Percentiles rank a stretch among this genome's conserved stretches.
phyloP scores from a whole-genome alignment of 805 yeast species.

The Candida odintsovae region DNA sequence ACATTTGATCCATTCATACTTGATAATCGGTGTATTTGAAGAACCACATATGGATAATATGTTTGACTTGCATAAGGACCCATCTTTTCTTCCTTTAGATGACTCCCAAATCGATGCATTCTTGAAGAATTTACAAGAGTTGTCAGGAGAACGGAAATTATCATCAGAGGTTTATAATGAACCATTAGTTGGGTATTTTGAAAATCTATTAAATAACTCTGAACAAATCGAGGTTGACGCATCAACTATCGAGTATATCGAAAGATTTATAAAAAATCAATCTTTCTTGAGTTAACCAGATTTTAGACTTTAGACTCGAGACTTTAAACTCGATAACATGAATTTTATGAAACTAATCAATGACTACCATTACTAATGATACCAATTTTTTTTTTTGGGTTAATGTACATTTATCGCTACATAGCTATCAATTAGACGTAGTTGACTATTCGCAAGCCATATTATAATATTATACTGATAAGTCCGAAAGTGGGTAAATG shows the following conservation, averaged over 20 bases:
- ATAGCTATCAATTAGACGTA: no score
- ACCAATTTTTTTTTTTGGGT: no score
- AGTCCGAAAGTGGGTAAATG: no score
- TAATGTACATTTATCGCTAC: no score
- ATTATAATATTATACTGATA: no score
- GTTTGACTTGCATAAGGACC: not conserved
- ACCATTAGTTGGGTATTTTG: constrained; percentile 6
- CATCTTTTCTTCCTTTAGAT: not conserved
- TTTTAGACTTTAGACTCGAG: not conserved
- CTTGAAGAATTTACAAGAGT: constrained; percentile 3
- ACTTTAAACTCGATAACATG: no score
- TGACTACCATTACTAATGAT: no score
- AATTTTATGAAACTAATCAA: no score
- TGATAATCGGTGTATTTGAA: constrained; percentile 3
- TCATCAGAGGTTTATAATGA: constrained; percentile 5
- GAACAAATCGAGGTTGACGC: not conserved
- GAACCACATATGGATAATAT: not conserved
- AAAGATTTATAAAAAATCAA: constrained; percentile 3
- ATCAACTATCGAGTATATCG: constrained; percentile 5
- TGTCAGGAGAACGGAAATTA: constrained; percentile 6
- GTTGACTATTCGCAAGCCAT: no score
- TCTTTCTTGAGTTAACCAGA: not conserved
- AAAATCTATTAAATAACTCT: constrained; percentile 1
- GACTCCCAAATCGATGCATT: not conserved
- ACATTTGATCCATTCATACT: constrained; percentile 7